A percentile compares a stretch with the other conserved stretches of the same genome.
These are phyloP conservation scores for Epichloe festucae DNA, from an alignment of 2,329 filamentous ascomycete species.

Conservation along the genomic window DNA sequence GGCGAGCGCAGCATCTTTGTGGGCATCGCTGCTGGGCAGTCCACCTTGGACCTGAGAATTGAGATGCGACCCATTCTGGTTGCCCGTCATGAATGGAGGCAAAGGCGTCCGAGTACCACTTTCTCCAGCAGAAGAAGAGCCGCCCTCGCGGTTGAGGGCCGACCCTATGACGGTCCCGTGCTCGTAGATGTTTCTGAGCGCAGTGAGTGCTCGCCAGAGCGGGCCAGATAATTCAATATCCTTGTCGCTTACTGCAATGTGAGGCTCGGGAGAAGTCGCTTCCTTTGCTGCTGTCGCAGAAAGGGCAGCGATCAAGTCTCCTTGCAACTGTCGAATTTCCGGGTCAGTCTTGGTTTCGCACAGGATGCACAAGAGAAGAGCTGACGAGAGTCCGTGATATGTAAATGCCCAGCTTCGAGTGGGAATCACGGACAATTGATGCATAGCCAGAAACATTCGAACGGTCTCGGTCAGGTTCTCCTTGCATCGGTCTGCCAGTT, in stretches of 20 bases:
- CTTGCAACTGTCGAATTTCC: slow-evolving; percentile 50
- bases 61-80: slow-evolving; percentile 11
- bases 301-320: slow-evolving; percentile 49
- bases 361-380: slow-evolving; percentile 48
- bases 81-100: slow-evolving; percentile 13
- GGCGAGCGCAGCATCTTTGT: slow-evolving; percentile 48
- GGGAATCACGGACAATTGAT: slow-evolving; percentile 52
- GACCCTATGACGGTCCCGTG: slow-evolving; percentile 44
- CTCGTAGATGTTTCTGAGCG: slow-evolving; percentile 53
- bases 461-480: slow-evolving; percentile 51
- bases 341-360: slow-evolving; percentile 50
- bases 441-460: slow-evolving; percentile 57
- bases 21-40: slow-evolving; percentile 31
- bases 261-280: slow-evolving; percentile 36
- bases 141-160: slow-evolving; percentile 35
- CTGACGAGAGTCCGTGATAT: slow-evolving; percentile 53
- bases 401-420: slow-evolving; percentile 57
- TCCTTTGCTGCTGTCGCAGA: slow-evolving; percentile 54
- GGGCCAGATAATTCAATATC: slow-evolving; percentile 51
- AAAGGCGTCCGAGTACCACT: slow-evolving; percentile 34
- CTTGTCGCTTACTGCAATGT: slow-evolving; percentile 41
- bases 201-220: slow-evolving; percentile 45
- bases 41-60: slow-evolving; percentile 16
- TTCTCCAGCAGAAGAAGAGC: slow-evolving; percentile 29
- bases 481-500: slow-evolving; percentile 46